phyloP scores from a whole-genome alignment of 805 yeast genomes.

The Metschnikowia gelsemii region DNA sequence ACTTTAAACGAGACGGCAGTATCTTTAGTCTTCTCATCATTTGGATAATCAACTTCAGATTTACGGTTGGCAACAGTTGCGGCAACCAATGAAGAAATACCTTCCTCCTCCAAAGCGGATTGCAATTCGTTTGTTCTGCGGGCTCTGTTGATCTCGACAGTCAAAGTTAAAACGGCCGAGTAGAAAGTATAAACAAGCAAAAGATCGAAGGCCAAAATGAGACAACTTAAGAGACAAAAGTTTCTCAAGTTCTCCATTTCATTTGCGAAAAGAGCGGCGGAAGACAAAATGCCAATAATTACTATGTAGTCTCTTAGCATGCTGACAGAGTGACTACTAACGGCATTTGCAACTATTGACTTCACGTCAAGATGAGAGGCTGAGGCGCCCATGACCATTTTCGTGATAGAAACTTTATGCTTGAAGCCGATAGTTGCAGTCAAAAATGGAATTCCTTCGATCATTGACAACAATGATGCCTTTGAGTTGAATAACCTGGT shows the following conservation, averaged over 20 bases:
- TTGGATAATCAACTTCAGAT: conserved; percentile 28
- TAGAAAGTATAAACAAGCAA: conserved; percentile 76
- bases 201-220: conserved; percentile 69
- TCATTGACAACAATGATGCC: conserved; percentile 69
- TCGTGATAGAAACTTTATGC: conserved; percentile 72
- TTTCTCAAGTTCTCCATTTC: conserved; percentile 72
- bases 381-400: conserved; percentile 49
- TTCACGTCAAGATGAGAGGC: conserved; percentile 39
- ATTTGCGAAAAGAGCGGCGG: conserved; percentile 63
- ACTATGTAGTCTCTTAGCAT: conserved; percentile 74
- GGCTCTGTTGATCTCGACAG: conserved; percentile 83
- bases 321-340: conserved; percentile 45
- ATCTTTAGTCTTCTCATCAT: conserved; percentile 27
- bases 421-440: conserved; percentile 92
- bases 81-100: conserved; percentile 73
- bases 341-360: conserved; percentile 43
- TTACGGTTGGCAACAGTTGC: conserved; percentile 56
- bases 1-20: conserved; percentile 56
- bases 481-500: conserved; percentile 54
- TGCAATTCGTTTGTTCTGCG: conserved; percentile 77
- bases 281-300: conserved; percentile 66
- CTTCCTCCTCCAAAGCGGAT: conserved; percentile 88
- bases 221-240: conserved; percentile 73
- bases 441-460: conserved; percentile 91
- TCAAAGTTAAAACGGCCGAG: conserved; percentile 79